These are phyloP conservation scores for Wallacemonas sp. DNA, from an alignment of 208 protist species.

Conservation along the genomic window DNA sequence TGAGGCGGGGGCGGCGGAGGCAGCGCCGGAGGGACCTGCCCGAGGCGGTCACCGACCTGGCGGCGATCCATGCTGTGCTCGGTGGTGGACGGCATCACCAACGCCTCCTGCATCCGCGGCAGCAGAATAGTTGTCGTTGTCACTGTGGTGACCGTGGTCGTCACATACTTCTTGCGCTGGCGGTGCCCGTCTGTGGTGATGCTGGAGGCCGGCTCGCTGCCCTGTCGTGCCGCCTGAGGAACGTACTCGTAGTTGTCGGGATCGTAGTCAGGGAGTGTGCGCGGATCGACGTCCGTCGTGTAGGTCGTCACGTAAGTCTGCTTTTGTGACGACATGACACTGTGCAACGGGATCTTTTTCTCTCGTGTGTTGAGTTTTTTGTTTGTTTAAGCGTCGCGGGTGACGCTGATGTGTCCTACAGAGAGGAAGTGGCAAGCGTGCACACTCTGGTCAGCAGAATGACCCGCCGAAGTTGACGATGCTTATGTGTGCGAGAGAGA, in stretches of 20 bases:
- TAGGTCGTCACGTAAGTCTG: slow-evolving; percentile 34
- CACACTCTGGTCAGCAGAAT: no score
- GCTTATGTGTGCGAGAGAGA: no score
- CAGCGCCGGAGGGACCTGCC: background rate
- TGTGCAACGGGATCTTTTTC: background rate
- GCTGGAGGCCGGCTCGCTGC: background rate
- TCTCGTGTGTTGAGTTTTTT: background rate
- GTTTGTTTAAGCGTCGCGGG: no score
- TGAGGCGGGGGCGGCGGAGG: background rate
- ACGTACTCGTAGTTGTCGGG: slow-evolving; percentile 14
- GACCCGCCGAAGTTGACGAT: no score
- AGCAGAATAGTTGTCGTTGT: slow-evolving; percentile 68
- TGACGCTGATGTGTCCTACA: no score
- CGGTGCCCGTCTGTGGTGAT: slow-evolving; percentile 18
- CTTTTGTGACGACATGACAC: slow-evolving; percentile 20
- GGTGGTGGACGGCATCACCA: slow-evolving; percentile 19
- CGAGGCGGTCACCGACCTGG: background rate
- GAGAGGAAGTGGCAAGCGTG: no score
- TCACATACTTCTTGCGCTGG: slow-evolving; percentile 65
- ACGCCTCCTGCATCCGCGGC: slow-evolving; percentile 45
- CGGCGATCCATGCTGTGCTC: slow-evolving; percentile 13
- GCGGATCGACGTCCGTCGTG: slow-evolving; percentile 37
- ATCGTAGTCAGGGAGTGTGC: slow-evolving; percentile 30
- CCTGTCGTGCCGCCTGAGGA: slow-evolving; percentile 8
- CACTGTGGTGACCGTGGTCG: slow-evolving; percentile 67